phyloP scores from a whole-genome alignment of 495 filamentous ascomycete species.

The Penicillium robsamsonii region DNA sequence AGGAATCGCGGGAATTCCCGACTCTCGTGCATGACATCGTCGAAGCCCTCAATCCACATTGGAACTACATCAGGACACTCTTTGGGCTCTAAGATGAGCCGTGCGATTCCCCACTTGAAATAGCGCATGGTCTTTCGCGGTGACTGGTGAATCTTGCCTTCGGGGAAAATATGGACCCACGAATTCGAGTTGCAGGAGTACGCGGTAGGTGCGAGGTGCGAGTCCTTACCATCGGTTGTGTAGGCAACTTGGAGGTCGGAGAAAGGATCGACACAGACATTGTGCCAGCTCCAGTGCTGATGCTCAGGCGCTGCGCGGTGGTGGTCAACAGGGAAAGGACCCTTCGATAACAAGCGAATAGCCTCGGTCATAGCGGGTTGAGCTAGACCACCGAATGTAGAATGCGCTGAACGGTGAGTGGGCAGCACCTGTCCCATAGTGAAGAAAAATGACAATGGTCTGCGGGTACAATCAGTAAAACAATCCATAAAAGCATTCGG shows the following conservation, averaged over 20 bases:
- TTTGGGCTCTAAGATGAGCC: constrained; percentile 83
- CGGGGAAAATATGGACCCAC: constrained; percentile 96
- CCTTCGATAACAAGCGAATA: constrained; percentile 74
- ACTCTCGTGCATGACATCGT: constrained; percentile 80
- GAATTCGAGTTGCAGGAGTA: constrained; percentile 61
- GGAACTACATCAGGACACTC: constrained; percentile 83
- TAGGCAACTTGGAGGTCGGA: constrained; percentile 47
- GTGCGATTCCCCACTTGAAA: constrained; percentile 94
- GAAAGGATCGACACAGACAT: constrained; percentile 50
- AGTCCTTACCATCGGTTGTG: constrained; percentile 56
- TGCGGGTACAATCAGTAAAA: constrained; percentile 24
- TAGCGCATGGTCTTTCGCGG: constrained; percentile 79
- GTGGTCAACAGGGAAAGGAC: constrained; percentile 49
- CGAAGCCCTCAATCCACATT: constrained; percentile 87
- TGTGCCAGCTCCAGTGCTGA: constrained; percentile 39
- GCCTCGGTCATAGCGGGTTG: constrained; percentile 86
- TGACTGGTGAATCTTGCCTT: constrained; percentile 90
- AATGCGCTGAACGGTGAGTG: constrained; percentile 77
- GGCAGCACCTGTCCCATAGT: constrained; percentile 83
- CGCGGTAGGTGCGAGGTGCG: constrained; percentile 53
- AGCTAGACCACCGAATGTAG: constrained; percentile 66
- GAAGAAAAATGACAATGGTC: constrained; percentile 71
- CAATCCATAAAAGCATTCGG: not conserved
- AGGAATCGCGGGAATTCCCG: constrained; percentile 77
- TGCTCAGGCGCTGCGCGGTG: constrained; percentile 35